Base-by-base conservation (phyloP, 2,329 filamentous ascomycete species). In the Xylaria sp. region DNA sequence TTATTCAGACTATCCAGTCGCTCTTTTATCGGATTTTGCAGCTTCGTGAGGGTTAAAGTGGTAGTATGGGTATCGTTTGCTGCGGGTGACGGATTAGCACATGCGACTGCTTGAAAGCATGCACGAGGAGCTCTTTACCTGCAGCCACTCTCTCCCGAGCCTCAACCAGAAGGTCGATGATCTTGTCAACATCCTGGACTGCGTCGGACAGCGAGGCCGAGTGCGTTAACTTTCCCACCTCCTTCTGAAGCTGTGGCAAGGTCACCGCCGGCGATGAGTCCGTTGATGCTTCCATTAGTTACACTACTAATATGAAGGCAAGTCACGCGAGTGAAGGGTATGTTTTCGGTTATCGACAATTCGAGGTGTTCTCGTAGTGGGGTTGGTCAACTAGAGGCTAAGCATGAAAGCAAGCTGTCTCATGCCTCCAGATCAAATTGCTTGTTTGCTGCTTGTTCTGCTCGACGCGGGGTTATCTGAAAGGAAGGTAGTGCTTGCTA, bases 1-100 rank as follows among this genome's bases (percentile, higher is more conserved):
- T 89, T 86, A 62, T 89, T 93, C 38, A 96, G 85, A 34, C 84
- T 81, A 38, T 96, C 91, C 56, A 97, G 88, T 1, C 87, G 86
- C 47, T 87, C 79, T 67, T 92, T 94, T 52, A 96, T 80, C 0
- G 92, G 90, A 60, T 89, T 92, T 70, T 97, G 92, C 17, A 97
- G 82, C 69, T 89, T 92, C 24, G 90, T 89, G 64, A 97, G 82
- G 21, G 87, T 88, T 55, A 92, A 78, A 39, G 87, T 84, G 16
- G 90, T 86, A 38, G 83, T 84, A 59, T 86, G 84, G 20, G 89
- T 85, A 66, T 92, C 88, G 83, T 72, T 66, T 41, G 72, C 73
- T 75, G 50, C 4, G 29, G 16, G 11, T 34, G 11, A 7, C 4
- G 6, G 29, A 13, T 34, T 34, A 34, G 11, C 29, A 34, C 9